Percentiles rank a stretch among this genome's conserved stretches.
Conservation (phyloP, 352 stramenopile genomes). For the Pythium aristosporum region DNA sequence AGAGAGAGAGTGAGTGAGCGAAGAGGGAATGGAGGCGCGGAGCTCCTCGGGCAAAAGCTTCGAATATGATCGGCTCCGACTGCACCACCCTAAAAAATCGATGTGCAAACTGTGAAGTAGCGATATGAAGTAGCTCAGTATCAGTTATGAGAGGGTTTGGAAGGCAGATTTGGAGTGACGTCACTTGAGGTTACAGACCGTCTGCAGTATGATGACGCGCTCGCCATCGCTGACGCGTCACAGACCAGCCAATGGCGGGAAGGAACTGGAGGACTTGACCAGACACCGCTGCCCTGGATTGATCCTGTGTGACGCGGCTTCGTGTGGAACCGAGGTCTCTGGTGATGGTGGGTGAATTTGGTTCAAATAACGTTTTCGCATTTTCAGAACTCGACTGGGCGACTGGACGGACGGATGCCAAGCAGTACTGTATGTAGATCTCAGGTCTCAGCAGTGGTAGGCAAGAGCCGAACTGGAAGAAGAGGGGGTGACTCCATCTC, state of each 20-base stretch:
- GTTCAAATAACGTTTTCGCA: neutral
- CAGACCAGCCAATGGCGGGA: slow-evolving; percentile 8
- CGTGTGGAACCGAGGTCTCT: neutral
- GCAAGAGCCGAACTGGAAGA: neutral
- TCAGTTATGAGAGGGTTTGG: slow-evolving; percentile 15
- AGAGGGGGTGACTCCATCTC: neutral
- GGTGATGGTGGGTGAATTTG: neutral
- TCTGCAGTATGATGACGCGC: slow-evolving; percentile 14
- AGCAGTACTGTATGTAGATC: neutral
- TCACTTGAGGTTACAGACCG: slow-evolving; percentile 22
- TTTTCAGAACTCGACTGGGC: neutral
- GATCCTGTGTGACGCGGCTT: too few species aligned
- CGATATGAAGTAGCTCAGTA: slow-evolving; percentile 32
- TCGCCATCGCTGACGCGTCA: neutral
- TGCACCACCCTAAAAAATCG: slow-evolving; percentile 9
- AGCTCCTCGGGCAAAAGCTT: slow-evolving; percentile 1
- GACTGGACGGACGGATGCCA: neutral
- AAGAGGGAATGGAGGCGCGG: neutral
- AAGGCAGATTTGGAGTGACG: slow-evolving; percentile 22
- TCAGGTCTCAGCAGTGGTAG: slow-evolving; percentile 7
- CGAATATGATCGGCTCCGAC: slow-evolving; percentile 14
- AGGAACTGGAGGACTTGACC: too few species aligned
- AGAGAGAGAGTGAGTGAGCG: slow-evolving; percentile 5
- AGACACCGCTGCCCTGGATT: too few species aligned
- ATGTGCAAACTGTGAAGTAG: slow-evolving; percentile 29